phyloP scores from a whole-genome alignment of 2,329 filamentous ascomycete species.

The Hymenoscyphus infarciens region DNA sequence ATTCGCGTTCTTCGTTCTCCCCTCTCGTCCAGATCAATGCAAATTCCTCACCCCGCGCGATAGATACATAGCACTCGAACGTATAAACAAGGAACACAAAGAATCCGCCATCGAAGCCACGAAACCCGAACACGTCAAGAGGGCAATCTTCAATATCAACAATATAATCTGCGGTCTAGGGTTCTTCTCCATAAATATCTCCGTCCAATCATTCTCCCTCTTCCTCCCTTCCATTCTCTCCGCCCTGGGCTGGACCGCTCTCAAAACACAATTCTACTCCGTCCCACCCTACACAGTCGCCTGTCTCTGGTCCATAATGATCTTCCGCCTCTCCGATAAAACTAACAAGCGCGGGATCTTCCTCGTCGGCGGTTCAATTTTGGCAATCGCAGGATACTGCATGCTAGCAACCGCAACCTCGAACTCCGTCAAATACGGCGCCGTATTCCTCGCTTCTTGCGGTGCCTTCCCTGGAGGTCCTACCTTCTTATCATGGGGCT shows the following conservation, averaged over 20 bases:
- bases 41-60: slow-evolving; percentile 42
- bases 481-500: slow-evolving; percentile 43
- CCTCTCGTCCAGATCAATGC: slow-evolving; percentile 38
- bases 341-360: slow-evolving; percentile 43
- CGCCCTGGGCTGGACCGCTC: slow-evolving; percentile 33
- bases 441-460: slow-evolving; percentile 42
- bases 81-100: slow-evolving; percentile 40
- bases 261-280: slow-evolving; percentile 43
- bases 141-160: slow-evolving; percentile 37
- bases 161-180: slow-evolving; percentile 25
- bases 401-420: slow-evolving; percentile 33
- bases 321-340: slow-evolving; percentile 48
- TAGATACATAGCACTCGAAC: slow-evolving; percentile 40
- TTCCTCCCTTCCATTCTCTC: slow-evolving; percentile 50
- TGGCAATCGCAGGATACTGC: slow-evolving; percentile 36
- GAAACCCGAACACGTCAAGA: slow-evolving; percentile 39
- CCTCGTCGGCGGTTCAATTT: slow-evolving; percentile 43
- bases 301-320: slow-evolving; percentile 52
- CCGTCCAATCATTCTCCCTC: slow-evolving; percentile 37
- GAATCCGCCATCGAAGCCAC: slow-evolving; percentile 40
- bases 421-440: slow-evolving; percentile 39
- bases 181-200: slow-evolving; percentile 43
- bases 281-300: slow-evolving; percentile 57
- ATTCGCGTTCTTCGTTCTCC: slow-evolving; percentile 42
- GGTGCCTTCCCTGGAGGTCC: slow-evolving; percentile 46